Evolutionary conservation across 108 stramenopile genomes (phyloP).

Genomic region (Schizochytrium sp.): DNA sequence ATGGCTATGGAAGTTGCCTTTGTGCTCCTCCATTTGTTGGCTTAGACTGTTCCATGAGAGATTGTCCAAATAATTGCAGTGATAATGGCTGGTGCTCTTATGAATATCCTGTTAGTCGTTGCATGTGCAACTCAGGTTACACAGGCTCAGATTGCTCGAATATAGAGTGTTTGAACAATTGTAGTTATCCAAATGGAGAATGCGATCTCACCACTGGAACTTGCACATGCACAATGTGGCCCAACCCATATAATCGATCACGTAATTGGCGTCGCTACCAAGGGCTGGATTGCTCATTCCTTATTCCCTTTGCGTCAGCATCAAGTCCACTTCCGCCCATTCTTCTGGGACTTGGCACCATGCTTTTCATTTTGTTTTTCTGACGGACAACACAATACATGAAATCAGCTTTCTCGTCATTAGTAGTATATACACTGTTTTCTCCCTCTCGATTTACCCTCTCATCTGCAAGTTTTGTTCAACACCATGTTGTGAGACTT

Average conservation of each 20-base stretch:
- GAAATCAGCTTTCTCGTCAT: not conserved
- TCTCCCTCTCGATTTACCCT: too few species aligned
- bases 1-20: constrained; percentile 87
- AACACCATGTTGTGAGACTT: too few species aligned
- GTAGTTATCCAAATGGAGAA: constrained; percentile 84
- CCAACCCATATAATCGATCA: constrained; percentile 82
- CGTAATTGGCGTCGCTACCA: constrained; percentile 72
- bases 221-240: constrained; percentile 80
- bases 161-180: constrained; percentile 84
- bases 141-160: constrained; percentile 81
- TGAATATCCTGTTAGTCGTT: constrained; percentile 85
- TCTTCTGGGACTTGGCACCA: not conserved
- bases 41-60: constrained; percentile 82
- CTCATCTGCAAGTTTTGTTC: too few species aligned
- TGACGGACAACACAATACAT: not conserved
- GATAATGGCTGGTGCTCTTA: constrained; percentile 87
- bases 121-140: constrained; percentile 86
- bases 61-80: constrained; percentile 82
- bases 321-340: not conserved
- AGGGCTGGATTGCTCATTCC: constrained; percentile 81
- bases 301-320: constrained; percentile 67
- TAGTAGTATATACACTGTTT: too few species aligned
- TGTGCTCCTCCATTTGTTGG: constrained; percentile 88
- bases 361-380: not conserved
- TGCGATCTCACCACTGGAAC: constrained; percentile 80